phyloP scores from a whole-genome alignment of 352 stramenopile genomes.

The Thalassiosira exigua region DNA sequence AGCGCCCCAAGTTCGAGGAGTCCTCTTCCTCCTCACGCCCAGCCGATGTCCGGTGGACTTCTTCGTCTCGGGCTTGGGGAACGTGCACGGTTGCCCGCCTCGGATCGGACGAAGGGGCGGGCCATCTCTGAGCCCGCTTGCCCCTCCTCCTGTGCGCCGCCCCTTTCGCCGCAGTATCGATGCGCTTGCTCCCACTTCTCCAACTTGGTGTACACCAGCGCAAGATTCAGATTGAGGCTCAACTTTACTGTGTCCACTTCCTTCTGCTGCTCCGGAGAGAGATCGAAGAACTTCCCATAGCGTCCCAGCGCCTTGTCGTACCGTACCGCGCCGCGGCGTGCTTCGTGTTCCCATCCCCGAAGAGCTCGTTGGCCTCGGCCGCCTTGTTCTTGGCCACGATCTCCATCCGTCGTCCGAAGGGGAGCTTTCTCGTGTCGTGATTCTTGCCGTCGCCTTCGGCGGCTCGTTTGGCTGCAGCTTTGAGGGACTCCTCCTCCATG shows the following conservation, averaged over 20 bases:
- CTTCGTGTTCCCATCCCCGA: constrained; percentile 57
- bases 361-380: constrained; percentile 62
- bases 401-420: constrained; percentile 65
- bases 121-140: too few relatives aligned
- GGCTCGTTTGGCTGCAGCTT: constrained; percentile 39
- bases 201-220: constrained; percentile 62
- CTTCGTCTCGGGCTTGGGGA: too few relatives aligned
- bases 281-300: constrained; percentile 64
- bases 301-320: constrained; percentile 67
- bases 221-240: constrained; percentile 62
- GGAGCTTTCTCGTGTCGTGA: constrained; percentile 59
- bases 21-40: too few relatives aligned
- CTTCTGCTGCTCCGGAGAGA: constrained; percentile 54
- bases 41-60: too few relatives aligned
- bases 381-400: constrained; percentile 72
- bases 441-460: constrained; percentile 24
- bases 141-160: too few relatives aligned
- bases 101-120: too few relatives aligned
- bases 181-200: constrained; percentile 62
- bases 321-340: constrained; percentile 47
- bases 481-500: constrained; percentile 60
- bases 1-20: too few relatives aligned
- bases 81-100: too few relatives aligned
- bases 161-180: constrained; percentile 57
- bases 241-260: constrained; percentile 62